A percentile compares a stretch with the other conserved stretches of the same genome.
These are phyloP conservation scores for Fusarium staphyleae DNA, from an alignment of 2,329 filamentous ascomycete genomes.

Conservation along the genomic window DNA sequence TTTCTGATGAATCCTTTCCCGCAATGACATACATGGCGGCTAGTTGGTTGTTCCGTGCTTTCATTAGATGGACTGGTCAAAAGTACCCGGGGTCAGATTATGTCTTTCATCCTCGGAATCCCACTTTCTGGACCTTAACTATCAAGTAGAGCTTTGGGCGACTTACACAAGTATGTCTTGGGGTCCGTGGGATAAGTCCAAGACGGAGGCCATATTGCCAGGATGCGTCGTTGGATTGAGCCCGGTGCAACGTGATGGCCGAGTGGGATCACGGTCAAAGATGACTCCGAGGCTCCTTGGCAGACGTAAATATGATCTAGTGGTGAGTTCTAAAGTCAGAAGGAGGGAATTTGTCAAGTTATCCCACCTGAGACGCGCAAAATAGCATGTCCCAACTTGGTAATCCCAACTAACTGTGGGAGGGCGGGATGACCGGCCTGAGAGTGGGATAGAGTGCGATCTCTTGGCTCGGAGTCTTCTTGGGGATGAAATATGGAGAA, in stretches of 20 bases:
- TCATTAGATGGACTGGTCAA: slow-evolving; percentile 21
- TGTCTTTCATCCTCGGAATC: slow-evolving; percentile 12
- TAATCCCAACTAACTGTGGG: slow-evolving; percentile 31
- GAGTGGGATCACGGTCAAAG: slow-evolving; percentile 23
- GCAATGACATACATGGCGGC: slow-evolving; percentile 49
- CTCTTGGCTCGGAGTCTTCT: background rate
- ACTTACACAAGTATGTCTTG: slow-evolving; percentile 12
- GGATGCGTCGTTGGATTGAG: too few relatives aligned
- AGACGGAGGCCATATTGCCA: slow-evolving; percentile 14
- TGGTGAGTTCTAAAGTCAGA: too few relatives aligned
- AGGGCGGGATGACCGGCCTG: slow-evolving; percentile 32
- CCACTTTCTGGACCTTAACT: slow-evolving; percentile 2
- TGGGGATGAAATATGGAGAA: slow-evolving; percentile 7
- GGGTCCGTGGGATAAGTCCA: slow-evolving; percentile 36
- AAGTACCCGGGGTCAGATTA: slow-evolving; percentile 13
- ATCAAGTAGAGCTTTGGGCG: background rate
- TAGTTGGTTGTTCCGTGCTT: slow-evolving; percentile 16
- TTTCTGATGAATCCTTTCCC: slow-evolving; percentile 52
- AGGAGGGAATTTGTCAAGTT: background rate
- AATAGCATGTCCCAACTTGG: slow-evolving; percentile 28
- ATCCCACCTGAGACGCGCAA: slow-evolving; percentile 10
- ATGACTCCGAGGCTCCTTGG: background rate
- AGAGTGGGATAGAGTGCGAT: slow-evolving; percentile 29
- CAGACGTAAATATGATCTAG: too few relatives aligned
- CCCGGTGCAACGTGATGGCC: background rate